Conservation (phyloP, 2,329 filamentous ascomycete species). For the Zasmidium cellare region DNA sequence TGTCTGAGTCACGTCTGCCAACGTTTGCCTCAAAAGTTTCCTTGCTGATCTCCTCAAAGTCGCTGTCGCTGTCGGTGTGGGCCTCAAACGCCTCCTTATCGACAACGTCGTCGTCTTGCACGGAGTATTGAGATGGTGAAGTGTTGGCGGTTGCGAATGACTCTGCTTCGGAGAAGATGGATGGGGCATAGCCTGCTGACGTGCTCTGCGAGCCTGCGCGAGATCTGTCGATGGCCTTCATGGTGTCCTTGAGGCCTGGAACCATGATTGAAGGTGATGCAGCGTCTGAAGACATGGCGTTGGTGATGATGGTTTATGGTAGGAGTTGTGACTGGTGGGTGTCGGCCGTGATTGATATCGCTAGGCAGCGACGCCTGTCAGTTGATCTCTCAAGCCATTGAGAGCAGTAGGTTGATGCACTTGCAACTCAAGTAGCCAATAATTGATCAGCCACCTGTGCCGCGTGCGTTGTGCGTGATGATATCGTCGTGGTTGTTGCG, state of each 20-base stretch:
- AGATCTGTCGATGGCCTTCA: neutral
- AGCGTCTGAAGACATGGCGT: neutral
- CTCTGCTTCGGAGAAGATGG: neutral
- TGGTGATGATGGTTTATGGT: neutral
- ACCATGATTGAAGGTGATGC: neutral
- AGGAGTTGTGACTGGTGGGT: too few relatives aligned
- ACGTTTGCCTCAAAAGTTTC: slow-evolving; percentile 3
- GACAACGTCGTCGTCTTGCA: neutral
- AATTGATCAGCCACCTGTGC: neutral
- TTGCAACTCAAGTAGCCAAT: neutral
- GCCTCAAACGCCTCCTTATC: neutral
- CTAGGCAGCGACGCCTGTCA: neutral
- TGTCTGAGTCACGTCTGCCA: neutral
- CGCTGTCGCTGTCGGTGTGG: neutral
- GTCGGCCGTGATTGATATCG: neutral
- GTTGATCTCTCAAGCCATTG: neutral
- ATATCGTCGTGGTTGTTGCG: neutral
- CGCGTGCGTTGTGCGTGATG: neutral
- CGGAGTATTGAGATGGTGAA: neutral
- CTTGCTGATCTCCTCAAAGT: neutral
- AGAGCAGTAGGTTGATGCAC: neutral
- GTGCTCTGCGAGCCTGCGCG: neutral
- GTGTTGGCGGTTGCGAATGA: neutral
- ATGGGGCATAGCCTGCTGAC: neutral
- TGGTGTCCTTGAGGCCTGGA: neutral